phyloP scores from a whole-genome alignment of 306 rosid species.

The Cucumis melo region DNA sequence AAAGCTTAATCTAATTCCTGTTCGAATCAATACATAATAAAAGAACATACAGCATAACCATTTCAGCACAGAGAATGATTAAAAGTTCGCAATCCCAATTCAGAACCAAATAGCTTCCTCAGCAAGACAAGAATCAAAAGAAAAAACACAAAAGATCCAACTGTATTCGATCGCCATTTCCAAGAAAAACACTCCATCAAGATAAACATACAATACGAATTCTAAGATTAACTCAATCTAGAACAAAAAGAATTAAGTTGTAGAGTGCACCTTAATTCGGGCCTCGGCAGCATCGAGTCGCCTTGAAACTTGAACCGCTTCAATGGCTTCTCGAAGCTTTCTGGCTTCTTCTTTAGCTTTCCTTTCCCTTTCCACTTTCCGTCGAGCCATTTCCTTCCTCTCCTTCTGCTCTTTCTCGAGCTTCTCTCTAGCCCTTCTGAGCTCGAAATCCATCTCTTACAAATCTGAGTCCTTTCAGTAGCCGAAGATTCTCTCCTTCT shows the following conservation, averaged over 20 bases:
- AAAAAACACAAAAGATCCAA: not conserved
- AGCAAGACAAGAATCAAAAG: not conserved
- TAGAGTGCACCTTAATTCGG: conserved; percentile 51
- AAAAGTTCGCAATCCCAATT: not conserved
- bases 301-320: conserved; percentile 65
- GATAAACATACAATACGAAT: not conserved
- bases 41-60: not conserved
- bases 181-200: not conserved
- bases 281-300: conserved; percentile 81
- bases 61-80: not conserved
- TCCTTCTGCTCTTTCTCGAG: conserved; percentile 79
- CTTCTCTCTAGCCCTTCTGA: conserved; percentile 85
- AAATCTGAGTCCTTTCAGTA: not conserved
- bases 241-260: not conserved
- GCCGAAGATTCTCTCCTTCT: not conserved
- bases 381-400: conserved; percentile 38
- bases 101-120: not conserved
- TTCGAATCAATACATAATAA: not conserved
- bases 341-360: conserved; percentile 58
- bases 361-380: conserved; percentile 42
- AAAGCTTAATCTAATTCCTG: not conserved
- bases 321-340: conserved; percentile 72
- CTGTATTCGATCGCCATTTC: not conserved
- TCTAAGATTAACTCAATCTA: not conserved
- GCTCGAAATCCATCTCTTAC: conserved; percentile 70